Conservation (phyloP, 176 grass and related monocot species). For the Lolium rigidum region DNA sequence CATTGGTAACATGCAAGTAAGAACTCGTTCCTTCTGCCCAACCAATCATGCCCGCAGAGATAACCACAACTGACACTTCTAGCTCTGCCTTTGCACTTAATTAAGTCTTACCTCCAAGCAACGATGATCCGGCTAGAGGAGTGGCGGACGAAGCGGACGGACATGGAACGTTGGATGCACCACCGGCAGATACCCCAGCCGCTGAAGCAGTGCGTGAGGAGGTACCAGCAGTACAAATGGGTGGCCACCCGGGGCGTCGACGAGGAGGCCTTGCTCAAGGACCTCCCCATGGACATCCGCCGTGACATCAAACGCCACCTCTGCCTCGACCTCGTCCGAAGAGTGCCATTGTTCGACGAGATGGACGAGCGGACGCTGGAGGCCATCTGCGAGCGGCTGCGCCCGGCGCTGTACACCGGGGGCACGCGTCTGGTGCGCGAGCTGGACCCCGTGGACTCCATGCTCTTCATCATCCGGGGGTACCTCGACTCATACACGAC, state of each 20-base stretch:
- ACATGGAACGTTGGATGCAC: constrained; percentile 97
- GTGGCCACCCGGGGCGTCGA: constrained; percentile 83
- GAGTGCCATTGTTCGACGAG: constrained; percentile 92
- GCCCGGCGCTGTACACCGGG: constrained; percentile 77
- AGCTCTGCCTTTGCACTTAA: constrained; percentile 22
- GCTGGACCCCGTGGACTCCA: constrained; percentile 84
- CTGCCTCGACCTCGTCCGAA: constrained; percentile 80
- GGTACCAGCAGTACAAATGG: constrained; percentile 92
- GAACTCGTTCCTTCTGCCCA: neutral
- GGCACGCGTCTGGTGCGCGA: constrained; percentile 80
- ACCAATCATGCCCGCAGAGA: neutral
- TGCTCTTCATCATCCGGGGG: constrained; percentile 96
- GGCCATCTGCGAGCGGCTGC: constrained; percentile 93
- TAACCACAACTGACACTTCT: neutral
- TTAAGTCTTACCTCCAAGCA: constrained; percentile 94
- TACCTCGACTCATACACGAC: constrained; percentile 90
- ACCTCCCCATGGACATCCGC: constrained; percentile 84
- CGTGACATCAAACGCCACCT: constrained; percentile 96
- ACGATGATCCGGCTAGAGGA: constrained; percentile 92
- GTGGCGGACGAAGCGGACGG: constrained; percentile 82
- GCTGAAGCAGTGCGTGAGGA: constrained; percentile 74
- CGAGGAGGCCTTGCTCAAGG: constrained; percentile 76
- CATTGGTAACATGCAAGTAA: constrained; percentile 99
- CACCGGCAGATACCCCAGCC: constrained; percentile 84
- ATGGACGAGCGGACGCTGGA: constrained; percentile 97